Percentiles rank a stretch among this genome's conserved stretches.
These are phyloP conservation scores for Capsicum rhomboideum DNA, from an alignment of 257 asterid genomes.

Conservation along the genomic window DNA sequence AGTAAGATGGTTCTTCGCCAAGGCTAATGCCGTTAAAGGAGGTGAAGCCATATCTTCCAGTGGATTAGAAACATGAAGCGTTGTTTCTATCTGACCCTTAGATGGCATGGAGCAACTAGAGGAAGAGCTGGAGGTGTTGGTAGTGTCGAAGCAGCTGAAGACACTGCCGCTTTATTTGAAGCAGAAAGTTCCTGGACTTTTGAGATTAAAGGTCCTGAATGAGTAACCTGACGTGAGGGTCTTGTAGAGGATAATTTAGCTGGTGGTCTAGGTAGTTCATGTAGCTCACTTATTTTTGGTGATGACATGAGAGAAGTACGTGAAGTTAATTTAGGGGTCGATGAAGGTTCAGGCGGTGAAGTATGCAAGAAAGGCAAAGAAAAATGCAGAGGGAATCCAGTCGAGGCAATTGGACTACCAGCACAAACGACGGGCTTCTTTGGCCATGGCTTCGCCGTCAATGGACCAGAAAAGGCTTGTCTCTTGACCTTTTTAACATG, in stretches of 20 bases:
- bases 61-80: conserved; percentile 24
- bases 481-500: conserved; percentile 68
- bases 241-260: conserved; percentile 39
- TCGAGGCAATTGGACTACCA: conserved; percentile 49
- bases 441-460: conserved; percentile 62
- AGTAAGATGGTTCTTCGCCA: conserved; percentile 19
- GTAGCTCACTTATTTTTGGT: conserved; percentile 93
- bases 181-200: conserved; percentile 33
- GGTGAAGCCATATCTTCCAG: conserved; percentile 43
- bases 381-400: conserved; percentile 40
- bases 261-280: conserved; percentile 97
- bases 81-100: conserved; percentile 36
- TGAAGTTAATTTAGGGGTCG: conserved; percentile 46
- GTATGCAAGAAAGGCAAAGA: conserved; percentile 57
- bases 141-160: conserved; percentile 43
- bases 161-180: conserved; percentile 14
- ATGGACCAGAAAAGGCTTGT: conserved; percentile 94
- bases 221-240: conserved; percentile 35
- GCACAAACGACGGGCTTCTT: conserved; percentile 40
- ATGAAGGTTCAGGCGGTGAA: conserved; percentile 42
- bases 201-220: conserved; percentile 73
- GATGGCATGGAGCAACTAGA: conserved; percentile 78
- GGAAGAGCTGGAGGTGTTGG: conserved; percentile 50
- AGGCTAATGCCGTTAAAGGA: conserved; percentile 34
- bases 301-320: conserved; percentile 44